Conservation (phyloP, 169 alveolate species). For the Babesia sp. region DNA sequence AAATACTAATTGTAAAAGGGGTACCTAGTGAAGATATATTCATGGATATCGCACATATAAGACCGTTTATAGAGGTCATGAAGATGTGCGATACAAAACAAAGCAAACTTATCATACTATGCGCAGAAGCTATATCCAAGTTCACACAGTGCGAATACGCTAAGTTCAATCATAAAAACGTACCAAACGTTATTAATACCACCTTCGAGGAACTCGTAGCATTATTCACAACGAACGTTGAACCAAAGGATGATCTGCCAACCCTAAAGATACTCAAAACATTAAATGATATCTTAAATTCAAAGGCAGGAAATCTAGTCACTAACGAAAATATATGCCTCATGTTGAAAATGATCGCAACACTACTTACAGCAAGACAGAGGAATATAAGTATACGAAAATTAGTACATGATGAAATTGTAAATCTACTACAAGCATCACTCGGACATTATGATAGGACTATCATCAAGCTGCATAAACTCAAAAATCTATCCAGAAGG, state of each 20-base stretch:
- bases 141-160: conserved; percentile 48
- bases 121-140: conserved; percentile 58
- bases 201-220: conserved; percentile 39
- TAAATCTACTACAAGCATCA: conserved; percentile 42
- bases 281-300: conserved; percentile 14
- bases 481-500: conserved; percentile 30
- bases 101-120: conserved; percentile 38
- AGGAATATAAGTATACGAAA: conserved; percentile 36
- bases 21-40: conserved; percentile 32
- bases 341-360: conserved; percentile 44
- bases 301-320: conserved; percentile 51
- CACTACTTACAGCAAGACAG: conserved; percentile 46
- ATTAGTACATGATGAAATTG: conserved; percentile 42
- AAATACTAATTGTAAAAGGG: conserved; percentile 23
- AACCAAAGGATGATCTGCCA: conserved; percentile 61
- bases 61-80: conserved; percentile 60
- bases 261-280: conserved; percentile 34
- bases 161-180: conserved; percentile 42
- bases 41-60: conserved; percentile 26
- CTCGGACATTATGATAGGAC: conserved; percentile 36
- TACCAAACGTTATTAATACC: conserved; percentile 27
- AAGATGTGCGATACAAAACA: conserved; percentile 51
- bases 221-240: conserved; percentile 40
- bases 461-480: conserved; percentile 6
- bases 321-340: conserved; percentile 49